phyloP scores from a whole-genome alignment of 2,329 filamentous ascomycete genomes.

The Lojkania enalia region DNA sequence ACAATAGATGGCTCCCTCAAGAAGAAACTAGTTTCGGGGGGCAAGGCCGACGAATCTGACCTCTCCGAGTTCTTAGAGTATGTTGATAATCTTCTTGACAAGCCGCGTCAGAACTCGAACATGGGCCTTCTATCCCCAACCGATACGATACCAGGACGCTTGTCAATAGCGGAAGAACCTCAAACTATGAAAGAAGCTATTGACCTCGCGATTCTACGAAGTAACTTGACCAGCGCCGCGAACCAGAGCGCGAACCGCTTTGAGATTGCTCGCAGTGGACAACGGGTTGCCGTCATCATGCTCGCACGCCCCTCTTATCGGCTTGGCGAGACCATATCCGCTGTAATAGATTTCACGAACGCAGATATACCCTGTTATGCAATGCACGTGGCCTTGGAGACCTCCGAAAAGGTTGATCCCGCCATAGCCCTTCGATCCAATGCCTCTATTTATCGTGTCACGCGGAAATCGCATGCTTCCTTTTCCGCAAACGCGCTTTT shows the following conservation, averaged over 20 bases:
- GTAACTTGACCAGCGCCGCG: conserved; percentile 61
- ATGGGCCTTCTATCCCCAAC: conserved; percentile 73
- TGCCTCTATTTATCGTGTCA: conserved; percentile 83
- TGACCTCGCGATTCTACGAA: conserved; percentile 82
- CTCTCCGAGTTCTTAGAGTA: conserved; percentile 44
- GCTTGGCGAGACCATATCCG: conserved; percentile 82
- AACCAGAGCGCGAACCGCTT: conserved; percentile 88
- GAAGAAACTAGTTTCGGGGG: conserved; percentile 24
- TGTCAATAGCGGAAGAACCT: conserved; percentile 62
- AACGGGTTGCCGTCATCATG: conserved; percentile 86
- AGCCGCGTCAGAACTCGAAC: conserved; percentile 37
- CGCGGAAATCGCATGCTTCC: conserved; percentile 76
- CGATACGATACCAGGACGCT: conserved; percentile 52
- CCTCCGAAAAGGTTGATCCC: conserved; percentile 78
- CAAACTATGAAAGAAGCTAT: conserved; percentile 80
- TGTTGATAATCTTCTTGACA: conserved; percentile 53
- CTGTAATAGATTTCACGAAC: conserved; percentile 80
- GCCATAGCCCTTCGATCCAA: conserved; percentile 81
- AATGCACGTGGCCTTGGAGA: conserved; percentile 82
- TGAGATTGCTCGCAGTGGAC: conserved; percentile 90
- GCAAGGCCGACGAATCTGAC: conserved; percentile 49
- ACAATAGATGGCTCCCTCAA: conserved; percentile 15
- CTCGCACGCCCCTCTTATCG: conserved; percentile 86
- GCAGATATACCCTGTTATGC: conserved; percentile 83
- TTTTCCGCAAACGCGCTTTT: conserved; percentile 83